phyloP scores from a whole-genome alignment of 2,329 filamentous ascomycete species.

The Didymella lethalis region DNA sequence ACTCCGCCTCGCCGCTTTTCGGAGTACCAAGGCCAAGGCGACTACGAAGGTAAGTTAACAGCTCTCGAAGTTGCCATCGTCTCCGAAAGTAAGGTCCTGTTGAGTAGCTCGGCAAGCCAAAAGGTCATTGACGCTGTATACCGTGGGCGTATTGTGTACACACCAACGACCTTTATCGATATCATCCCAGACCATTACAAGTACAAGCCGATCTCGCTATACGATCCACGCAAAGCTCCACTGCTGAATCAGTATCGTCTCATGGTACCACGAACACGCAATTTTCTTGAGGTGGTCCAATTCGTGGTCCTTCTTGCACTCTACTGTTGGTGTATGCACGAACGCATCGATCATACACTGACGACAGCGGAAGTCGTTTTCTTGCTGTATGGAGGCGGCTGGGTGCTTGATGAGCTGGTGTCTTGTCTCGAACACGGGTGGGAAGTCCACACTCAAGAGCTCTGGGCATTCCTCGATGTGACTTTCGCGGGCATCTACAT shows the following conservation, averaged over 20 bases:
- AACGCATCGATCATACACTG: conserved; percentile 66
- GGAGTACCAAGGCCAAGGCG: conserved; percentile 56
- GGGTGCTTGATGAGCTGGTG: conserved; percentile 79
- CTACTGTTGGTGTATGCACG: conserved; percentile 76
- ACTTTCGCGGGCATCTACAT: conserved; percentile 77
- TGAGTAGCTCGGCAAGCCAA: conserved; percentile 79
- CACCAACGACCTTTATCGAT: conserved; percentile 80
- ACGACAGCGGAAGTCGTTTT: conserved; percentile 71
- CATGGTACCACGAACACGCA: conserved; percentile 80
- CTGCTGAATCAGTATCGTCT: conserved; percentile 85
- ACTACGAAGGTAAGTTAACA: conserved; percentile 69
- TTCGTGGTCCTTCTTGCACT: conserved; percentile 74
- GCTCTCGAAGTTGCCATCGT: conserved; percentile 85
- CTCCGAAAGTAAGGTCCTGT: conserved; percentile 79
- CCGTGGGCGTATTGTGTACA: conserved; percentile 80
- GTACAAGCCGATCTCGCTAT: conserved; percentile 79
- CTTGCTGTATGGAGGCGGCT: conserved; percentile 76
- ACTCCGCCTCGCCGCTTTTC: conserved; percentile 62
- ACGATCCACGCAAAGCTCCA: conserved; percentile 77
- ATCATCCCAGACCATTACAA: conserved; percentile 89
- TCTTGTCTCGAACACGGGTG: conserved; percentile 78
- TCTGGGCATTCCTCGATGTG: conserved; percentile 88
- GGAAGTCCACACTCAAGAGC: conserved; percentile 85
- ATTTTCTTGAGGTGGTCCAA: conserved; percentile 76
- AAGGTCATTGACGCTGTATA: conserved; percentile 86